Conservation (phyloP, 1,139 yeast species). For the Debaryomyces psychrophilus region DNA sequence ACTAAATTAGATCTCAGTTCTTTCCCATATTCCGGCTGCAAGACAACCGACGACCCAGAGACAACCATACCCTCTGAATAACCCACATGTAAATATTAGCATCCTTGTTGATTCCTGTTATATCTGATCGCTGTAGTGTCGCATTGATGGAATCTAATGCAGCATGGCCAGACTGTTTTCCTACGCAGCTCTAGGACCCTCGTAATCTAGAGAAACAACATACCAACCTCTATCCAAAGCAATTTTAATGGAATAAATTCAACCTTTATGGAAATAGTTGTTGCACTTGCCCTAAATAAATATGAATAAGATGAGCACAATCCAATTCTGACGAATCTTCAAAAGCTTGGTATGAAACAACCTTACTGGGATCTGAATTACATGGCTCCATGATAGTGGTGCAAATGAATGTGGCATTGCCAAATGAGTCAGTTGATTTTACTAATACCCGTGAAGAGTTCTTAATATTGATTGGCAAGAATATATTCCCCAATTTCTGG, state of each 20-base stretch:
- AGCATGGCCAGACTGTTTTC: slow-evolving; percentile 34
- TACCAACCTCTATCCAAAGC: slow-evolving; percentile 36
- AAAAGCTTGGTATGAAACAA: slow-evolving; percentile 37
- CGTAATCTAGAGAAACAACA: slow-evolving; percentile 39
- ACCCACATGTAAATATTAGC: slow-evolving; percentile 37
- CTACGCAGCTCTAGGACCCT: slow-evolving; percentile 35
- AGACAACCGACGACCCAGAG: slow-evolving; percentile 39
- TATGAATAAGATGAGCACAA: slow-evolving; percentile 38
- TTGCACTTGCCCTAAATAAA: slow-evolving; percentile 22
- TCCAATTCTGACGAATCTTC: slow-evolving; percentile 32
- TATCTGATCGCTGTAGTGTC: slow-evolving; percentile 24
- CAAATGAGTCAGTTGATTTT: slow-evolving; percentile 35
- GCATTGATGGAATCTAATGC: slow-evolving; percentile 37
- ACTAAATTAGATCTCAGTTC: slow-evolving; percentile 26
- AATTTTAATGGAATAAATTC: slow-evolving; percentile 31
- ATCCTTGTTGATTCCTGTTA: slow-evolving; percentile 31
- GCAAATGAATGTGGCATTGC: slow-evolving; percentile 33
- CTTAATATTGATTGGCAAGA: slow-evolving; percentile 21
- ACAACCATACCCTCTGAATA: slow-evolving; percentile 46
- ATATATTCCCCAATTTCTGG: slow-evolving; percentile 18
- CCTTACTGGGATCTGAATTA: slow-evolving; percentile 30
- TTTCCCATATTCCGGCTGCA: slow-evolving; percentile 37
- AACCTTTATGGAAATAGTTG: slow-evolving; percentile 22
- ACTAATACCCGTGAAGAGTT: slow-evolving; percentile 36
- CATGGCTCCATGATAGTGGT: slow-evolving; percentile 36